These are phyloP conservation scores for Erysimum cheiri DNA, from an alignment of 441 rosid species.

Conservation along the genomic window DNA sequence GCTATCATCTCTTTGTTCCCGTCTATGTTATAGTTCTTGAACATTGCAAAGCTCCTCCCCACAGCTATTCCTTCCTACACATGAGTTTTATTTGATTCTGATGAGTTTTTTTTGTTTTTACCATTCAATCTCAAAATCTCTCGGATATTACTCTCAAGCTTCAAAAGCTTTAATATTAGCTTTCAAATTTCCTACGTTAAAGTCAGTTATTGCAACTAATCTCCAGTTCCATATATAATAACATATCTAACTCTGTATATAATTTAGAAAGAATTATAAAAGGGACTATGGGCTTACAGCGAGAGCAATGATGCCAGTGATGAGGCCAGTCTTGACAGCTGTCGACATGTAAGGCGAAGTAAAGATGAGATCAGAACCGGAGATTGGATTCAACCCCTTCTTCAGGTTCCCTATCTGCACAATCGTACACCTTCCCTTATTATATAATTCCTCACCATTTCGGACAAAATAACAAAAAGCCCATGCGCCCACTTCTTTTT, in stretches of 20 bases:
- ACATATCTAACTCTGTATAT: neutral
- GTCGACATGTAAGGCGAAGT: conserved; percentile 63
- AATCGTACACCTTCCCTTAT: conserved; percentile 23
- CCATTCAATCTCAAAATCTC: neutral
- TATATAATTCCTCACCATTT: conserved; percentile 23
- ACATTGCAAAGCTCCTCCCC: conserved; percentile 95
- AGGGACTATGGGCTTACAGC: conserved; percentile 58
- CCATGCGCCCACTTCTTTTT: conserved; percentile 30
- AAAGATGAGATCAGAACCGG: conserved; percentile 69
- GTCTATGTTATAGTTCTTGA: conserved; percentile 90
- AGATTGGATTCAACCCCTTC: conserved; percentile 88
- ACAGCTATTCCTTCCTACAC: conserved; percentile 96
- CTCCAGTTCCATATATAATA: neutral
- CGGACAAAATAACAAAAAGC: conserved; percentile 5
- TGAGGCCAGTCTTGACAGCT: conserved; percentile 77
- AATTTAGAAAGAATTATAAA: neutral
- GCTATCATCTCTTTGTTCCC: conserved; percentile 99
- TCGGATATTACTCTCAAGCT: neutral
- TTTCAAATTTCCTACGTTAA: neutral
- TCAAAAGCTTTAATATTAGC: neutral
- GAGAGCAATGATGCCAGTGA: conserved; percentile 91
- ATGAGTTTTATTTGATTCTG: conserved; percentile 15
- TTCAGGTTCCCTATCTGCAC: conserved; percentile 83
- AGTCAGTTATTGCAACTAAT: neutral
- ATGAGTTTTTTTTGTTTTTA: neutral